phyloP scores from a whole-genome alignment of 129 eudicot species.

The Helianthus tuberosus region DNA sequence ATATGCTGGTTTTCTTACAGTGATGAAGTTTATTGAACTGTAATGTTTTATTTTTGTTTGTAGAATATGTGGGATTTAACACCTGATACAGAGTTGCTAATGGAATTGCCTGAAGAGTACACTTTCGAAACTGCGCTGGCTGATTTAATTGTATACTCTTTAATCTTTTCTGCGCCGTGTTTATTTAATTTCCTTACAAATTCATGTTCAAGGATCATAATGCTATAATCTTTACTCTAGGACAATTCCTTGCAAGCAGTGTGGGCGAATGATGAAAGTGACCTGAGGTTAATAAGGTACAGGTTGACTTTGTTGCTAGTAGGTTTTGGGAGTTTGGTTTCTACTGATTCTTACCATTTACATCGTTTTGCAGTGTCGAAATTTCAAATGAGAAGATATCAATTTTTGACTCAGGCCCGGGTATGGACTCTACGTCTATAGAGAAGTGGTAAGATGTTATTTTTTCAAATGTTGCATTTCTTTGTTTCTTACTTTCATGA shows the following conservation, averaged over 20 bases:
- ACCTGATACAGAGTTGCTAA: constrained; percentile 71
- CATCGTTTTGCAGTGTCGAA: constrained; percentile 53
- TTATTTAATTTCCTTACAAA: not conserved
- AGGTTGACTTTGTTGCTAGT: not conserved
- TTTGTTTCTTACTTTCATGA: constrained; percentile 20
- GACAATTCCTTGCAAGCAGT: constrained; percentile 93
- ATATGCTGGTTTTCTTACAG: not conserved
- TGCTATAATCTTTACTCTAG: constrained; percentile 31
- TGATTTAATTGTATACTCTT: constrained; percentile 64
- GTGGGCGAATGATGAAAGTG: constrained; percentile 47
- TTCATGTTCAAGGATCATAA: not conserved
- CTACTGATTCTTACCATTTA: not conserved
- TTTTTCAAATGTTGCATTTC: constrained; percentile 5
- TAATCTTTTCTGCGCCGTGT: not conserved
- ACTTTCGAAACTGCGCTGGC: constrained; percentile 87
- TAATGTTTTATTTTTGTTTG: constrained; percentile 16
- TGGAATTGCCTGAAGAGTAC: constrained; percentile 79
- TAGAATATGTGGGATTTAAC: constrained; percentile 97
- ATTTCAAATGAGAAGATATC: constrained; percentile 44
- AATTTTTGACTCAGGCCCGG: constrained; percentile 77
- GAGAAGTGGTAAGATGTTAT: constrained; percentile 62
- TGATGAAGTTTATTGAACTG: not conserved
- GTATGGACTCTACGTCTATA: constrained; percentile 72
- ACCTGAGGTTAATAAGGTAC: constrained; percentile 64
- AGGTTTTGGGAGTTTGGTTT: constrained; percentile 19